These are phyloP conservation scores for Candida insectalens DNA, from an alignment of 805 yeast species.

Conservation along the genomic window DNA sequence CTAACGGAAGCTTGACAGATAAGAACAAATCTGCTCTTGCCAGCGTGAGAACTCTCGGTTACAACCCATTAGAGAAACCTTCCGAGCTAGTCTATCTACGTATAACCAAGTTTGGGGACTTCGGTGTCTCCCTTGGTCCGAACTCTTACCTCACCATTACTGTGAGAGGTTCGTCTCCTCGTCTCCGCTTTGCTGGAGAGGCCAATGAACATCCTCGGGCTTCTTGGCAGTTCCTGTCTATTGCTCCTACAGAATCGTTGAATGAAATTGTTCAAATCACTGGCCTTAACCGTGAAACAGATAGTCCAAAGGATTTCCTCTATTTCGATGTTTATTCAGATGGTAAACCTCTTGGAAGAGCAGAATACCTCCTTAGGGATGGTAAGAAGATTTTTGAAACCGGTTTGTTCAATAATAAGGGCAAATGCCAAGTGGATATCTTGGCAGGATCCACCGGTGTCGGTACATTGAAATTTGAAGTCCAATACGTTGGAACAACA, in stretches of 20 bases:
- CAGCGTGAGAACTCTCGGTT: conserved; percentile 54
- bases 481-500: conserved; percentile 60
- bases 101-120: conserved; percentile 34
- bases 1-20: conserved; percentile 11
- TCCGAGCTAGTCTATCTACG: conserved; percentile 53
- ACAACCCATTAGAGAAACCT: conserved; percentile 50
- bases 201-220: conserved; percentile 44
- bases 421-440: conserved; percentile 35
- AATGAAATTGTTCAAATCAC: conserved; percentile 62
- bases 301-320: conserved; percentile 40
- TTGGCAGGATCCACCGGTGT: conserved; percentile 31
- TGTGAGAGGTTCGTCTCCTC: conserved; percentile 40
- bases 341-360: conserved; percentile 53
- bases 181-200: conserved; percentile 54
- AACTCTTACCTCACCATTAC: conserved; percentile 44
- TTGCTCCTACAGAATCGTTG: conserved; percentile 57
- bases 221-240: conserved; percentile 67
- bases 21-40: conserved; percentile 38
- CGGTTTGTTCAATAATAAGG: conserved; percentile 23
- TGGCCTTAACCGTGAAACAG: conserved; percentile 34
- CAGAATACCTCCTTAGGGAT: conserved; percentile 32
- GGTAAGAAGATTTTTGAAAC: conserved; percentile 25
- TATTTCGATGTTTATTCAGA: conserved; percentile 50
- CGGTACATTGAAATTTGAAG: conserved; percentile 38
- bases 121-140: conserved; percentile 9